phyloP scores from a whole-genome alignment of 2,329 filamentous ascomycete genomes.

The Claviceps sp. region DNA sequence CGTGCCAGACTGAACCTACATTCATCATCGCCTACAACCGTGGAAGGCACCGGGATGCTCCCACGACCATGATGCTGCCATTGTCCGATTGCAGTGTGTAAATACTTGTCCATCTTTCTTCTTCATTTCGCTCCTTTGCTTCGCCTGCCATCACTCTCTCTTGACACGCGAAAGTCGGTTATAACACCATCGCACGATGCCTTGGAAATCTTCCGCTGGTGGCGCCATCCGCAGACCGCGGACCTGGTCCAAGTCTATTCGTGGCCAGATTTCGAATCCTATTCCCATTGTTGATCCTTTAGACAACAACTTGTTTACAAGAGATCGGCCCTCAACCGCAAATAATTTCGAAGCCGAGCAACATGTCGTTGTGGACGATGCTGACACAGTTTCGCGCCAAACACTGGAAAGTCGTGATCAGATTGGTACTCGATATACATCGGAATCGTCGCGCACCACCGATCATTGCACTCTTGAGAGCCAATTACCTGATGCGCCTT shows the following conservation, averaged over 20 bases:
- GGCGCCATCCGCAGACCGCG: conserved; percentile 12
- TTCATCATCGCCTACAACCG: background rate
- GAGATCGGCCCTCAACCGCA: conserved; percentile 26
- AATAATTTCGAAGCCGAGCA: conserved; percentile 11
- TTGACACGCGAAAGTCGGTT: background rate
- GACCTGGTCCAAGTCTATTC: conserved; percentile 32
- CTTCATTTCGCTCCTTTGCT: background rate
- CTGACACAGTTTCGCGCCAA: background rate
- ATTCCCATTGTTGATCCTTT: conserved; percentile 38
- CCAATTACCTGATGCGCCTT: background rate
- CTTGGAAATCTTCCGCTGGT: conserved; percentile 31
- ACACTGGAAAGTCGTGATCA: background rate
- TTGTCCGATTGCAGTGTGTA: background rate
- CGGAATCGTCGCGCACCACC: background rate
- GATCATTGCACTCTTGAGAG: background rate
- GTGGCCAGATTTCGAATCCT: conserved; percentile 47
- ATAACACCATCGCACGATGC: conserved; percentile 8
- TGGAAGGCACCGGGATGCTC: background rate
- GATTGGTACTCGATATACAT: background rate
- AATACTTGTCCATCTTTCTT: background rate
- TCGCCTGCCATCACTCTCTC: background rate
- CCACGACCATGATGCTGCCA: background rate
- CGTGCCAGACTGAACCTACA: background rate
- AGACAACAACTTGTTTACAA: conserved; percentile 42
- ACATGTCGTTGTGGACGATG: background rate